Evolutionary conservation across 2,329 filamentous ascomycete species (phyloP).

Genomic region (Microsporum audouinii): DNA sequence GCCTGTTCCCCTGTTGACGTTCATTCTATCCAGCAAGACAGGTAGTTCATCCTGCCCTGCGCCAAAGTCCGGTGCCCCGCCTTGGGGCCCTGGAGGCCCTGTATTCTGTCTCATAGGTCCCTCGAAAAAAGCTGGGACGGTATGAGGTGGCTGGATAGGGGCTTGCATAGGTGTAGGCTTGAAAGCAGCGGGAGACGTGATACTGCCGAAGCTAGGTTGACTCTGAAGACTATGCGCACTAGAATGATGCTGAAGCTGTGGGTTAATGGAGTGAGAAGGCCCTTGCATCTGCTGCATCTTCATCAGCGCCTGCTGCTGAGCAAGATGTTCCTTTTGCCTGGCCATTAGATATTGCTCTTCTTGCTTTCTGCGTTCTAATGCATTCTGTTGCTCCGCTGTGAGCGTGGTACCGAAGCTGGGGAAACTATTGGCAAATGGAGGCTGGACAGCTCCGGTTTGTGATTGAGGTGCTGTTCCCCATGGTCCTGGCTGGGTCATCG

Average conservation of each 20-base stretch:
- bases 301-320: constrained; percentile 70
- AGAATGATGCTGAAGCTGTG: constrained; percentile 78
- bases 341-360: constrained; percentile 97
- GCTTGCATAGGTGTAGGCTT: constrained; percentile 50
- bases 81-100: constrained; percentile 25
- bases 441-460: constrained; percentile 54
- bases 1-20: constrained; percentile 39
- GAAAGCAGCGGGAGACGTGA: constrained; percentile 70
- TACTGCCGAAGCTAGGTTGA: constrained; percentile 91
- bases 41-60: constrained; percentile 63
- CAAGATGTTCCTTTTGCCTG: constrained; percentile 83
- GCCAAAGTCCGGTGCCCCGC: constrained; percentile 37
- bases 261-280: constrained; percentile 41
- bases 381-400: constrained; percentile 96
- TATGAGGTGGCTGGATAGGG: constrained; percentile 45
- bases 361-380: constrained; percentile 88
- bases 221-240: constrained; percentile 94
- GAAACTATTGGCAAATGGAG: constrained; percentile 85
- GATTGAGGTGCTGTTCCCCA: constrained; percentile 43
- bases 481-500: constrained; percentile 40
- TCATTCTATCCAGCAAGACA: constrained; percentile 54
- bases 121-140: constrained; percentile 62
- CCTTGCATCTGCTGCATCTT: constrained; percentile 58
- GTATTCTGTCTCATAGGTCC: constrained; percentile 36
- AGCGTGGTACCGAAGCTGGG: constrained; percentile 93